These are phyloP conservation scores for Teratosphaeria zuluensis DNA, from an alignment of 2,329 filamentous ascomycete species.

Conservation along the genomic window DNA sequence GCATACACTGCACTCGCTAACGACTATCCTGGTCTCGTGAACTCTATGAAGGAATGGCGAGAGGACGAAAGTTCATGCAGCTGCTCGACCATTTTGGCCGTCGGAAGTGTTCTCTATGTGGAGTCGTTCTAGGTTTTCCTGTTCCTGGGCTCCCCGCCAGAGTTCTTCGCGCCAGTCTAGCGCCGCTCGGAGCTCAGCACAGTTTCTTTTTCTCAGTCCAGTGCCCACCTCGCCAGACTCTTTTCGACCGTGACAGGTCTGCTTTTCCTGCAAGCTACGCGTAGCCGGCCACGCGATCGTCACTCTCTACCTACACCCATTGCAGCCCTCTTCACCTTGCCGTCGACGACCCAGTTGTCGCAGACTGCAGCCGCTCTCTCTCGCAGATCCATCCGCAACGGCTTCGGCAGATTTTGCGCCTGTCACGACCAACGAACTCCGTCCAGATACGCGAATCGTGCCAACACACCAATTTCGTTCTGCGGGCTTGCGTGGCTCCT, in stretches of 20 bases:
- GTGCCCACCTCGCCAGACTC: neutral
- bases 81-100: neutral
- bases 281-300: neutral
- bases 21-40: neutral
- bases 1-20: neutral
- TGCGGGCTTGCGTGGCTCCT: conserved; percentile 14
- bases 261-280: neutral
- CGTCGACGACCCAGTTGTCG: neutral
- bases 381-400: neutral
- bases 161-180: neutral
- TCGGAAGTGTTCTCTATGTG: neutral
- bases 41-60: neutral
- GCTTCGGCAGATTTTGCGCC: neutral
- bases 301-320: neutral
- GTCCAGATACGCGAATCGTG: conserved; percentile 9
- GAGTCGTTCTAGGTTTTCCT: neutral
- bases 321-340: neutral
- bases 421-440: neutral
- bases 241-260: neutral
- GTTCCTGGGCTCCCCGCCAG: neutral
- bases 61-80: neutral
- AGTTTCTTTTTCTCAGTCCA: neutral
- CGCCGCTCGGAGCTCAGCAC: neutral
- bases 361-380: neutral
- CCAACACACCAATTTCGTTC: conserved; percentile 14